Conservation (phyloP, 1,284 basidiomycete species). For the Boletus nobilissimus region DNA sequence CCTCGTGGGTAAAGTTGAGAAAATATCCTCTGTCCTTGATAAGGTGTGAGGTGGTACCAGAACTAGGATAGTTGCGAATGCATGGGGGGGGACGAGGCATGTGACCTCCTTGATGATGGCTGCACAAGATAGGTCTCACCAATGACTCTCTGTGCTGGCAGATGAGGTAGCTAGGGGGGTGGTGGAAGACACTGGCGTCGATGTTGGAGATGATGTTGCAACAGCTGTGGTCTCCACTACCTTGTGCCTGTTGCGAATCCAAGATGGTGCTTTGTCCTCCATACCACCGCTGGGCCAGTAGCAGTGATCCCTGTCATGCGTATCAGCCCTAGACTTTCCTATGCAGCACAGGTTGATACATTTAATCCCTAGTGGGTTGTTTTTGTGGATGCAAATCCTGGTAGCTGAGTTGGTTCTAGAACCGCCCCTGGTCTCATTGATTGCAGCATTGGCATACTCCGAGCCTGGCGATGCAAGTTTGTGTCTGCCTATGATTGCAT, state of each 20-base stretch:
- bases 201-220: too few relatives aligned
- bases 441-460: background rate
- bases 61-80: background rate
- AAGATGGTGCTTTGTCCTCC: background rate
- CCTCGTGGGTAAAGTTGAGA: fast-evolving
- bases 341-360: background rate
- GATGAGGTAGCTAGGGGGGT: too few relatives aligned
- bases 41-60: background rate
- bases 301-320: background rate
- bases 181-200: too few relatives aligned
- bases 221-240: too few relatives aligned
- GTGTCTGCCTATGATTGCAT: background rate
- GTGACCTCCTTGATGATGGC: too few relatives aligned
- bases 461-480: background rate
- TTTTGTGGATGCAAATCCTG: background rate
- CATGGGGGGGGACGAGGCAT: too few relatives aligned
- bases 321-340: background rate
- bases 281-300: background rate
- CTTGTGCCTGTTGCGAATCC: background rate
- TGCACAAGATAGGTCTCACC: too few relatives aligned
- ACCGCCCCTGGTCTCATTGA: background rate
- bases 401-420: background rate
- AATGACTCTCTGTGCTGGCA: too few relatives aligned
- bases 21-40: background rate
- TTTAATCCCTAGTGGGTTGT: background rate